phyloP scores from a whole-genome alignment of 192 early-diverging fungal species.

The Chytriomyces sp. region DNA sequence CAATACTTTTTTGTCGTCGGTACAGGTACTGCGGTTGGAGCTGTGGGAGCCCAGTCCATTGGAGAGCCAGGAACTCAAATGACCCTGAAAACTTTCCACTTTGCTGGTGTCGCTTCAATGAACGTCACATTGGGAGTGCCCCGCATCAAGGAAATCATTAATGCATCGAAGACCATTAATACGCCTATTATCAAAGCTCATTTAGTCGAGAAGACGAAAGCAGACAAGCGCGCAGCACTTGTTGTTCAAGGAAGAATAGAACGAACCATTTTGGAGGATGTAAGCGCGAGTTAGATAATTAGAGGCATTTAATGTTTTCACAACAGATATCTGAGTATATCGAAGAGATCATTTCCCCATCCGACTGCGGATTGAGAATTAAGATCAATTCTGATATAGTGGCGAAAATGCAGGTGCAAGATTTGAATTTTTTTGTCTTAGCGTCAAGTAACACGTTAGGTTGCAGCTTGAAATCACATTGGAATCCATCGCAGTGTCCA shows the following conservation, averaged over 20 bases:
- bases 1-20: not conserved
- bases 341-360: constrained; percentile 80
- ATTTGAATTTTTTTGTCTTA: constrained; percentile 6
- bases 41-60: constrained; percentile 94
- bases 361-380: constrained; percentile 77
- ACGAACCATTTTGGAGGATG: constrained; percentile 85
- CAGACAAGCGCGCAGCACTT: constrained; percentile 68
- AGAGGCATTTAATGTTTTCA: too few species aligned
- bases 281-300: constrained; percentile 7
- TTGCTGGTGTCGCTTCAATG: constrained; percentile 98
- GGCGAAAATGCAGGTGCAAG: constrained; percentile 68
- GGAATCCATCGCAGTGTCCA: constrained; percentile 74
- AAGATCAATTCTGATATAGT: constrained; percentile 86
- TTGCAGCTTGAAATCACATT: constrained; percentile 83
- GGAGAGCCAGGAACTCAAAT: constrained; percentile 99
- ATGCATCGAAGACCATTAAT: constrained; percentile 92
- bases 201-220: constrained; percentile 55
- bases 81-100: constrained; percentile 99
- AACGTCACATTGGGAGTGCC: constrained; percentile 99
- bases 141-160: constrained; percentile 99
- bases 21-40: constrained; percentile 86
- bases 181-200: constrained; percentile 88
- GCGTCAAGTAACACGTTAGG: too few species aligned
- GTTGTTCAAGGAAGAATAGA: constrained; percentile 98
- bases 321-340: constrained; percentile 85